Percentiles rank a stretch among this genome's conserved stretches.
These are phyloP conservation scores for Tricholoma matsutake DNA, from an alignment of 768 basidiomycete species.

Conservation along the genomic window DNA sequence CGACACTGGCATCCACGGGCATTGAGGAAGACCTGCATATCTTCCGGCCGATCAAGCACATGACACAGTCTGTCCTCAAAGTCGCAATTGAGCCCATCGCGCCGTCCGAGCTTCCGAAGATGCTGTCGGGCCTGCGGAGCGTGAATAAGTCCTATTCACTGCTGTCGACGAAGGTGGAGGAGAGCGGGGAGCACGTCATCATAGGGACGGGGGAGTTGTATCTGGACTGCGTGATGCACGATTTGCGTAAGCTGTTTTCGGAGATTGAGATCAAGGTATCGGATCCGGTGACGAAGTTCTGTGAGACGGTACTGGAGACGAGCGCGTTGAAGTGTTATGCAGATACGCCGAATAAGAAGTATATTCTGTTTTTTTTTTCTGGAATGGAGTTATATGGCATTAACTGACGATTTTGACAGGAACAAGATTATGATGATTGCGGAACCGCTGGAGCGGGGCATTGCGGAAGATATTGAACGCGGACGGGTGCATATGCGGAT, in stretches of 20 bases:
- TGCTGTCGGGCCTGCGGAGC: conserved; percentile 94
- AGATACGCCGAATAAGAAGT: conserved; percentile 99
- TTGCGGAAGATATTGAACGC: conserved; percentile 94
- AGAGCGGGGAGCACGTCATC: conserved; percentile 95
- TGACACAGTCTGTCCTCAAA: conserved; percentile 96
- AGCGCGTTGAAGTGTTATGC: conserved; percentile 98
- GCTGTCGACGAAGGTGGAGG: conserved; percentile 93
- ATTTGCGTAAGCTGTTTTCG: conserved; percentile 85
- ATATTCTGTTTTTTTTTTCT: conserved; percentile 20
- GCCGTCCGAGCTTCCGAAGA: conserved; percentile 97
- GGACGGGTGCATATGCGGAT: conserved; percentile 93
- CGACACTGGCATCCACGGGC: conserved; percentile 73
- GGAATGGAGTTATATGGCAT: background rate
- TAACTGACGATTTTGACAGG: conserved; percentile 39
- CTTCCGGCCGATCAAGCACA: conserved; percentile 94
- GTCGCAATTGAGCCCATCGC: conserved; percentile 98
- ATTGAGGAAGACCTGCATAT: conserved; percentile 88
- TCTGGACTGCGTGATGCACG: conserved; percentile 96
- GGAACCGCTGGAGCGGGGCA: conserved; percentile 92
- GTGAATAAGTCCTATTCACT: conserved; percentile 98
- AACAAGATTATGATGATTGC: conserved; percentile 99
- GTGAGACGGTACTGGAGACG: conserved; percentile 97
- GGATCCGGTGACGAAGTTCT: conserved; percentile 97
- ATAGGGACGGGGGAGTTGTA: conserved; percentile 97
- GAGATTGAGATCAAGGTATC: conserved; percentile 99